Evolutionary conservation across 2,329 filamentous ascomycete genomes (phyloP), one percentile per base, ranked within the genome.

Genomic region (Fusarium goolgardi): DNA sequence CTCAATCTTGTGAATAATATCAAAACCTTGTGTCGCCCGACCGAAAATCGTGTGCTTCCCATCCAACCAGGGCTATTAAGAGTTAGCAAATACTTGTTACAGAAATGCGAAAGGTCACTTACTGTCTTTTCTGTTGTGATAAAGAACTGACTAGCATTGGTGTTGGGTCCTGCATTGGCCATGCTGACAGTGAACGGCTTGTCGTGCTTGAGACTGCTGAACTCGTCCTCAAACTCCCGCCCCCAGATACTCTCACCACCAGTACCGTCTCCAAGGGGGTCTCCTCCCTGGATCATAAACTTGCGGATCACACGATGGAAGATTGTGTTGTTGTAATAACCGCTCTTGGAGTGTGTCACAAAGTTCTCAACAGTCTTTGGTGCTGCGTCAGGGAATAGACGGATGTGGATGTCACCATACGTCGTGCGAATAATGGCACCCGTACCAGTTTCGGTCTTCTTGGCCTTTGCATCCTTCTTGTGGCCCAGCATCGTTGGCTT

Each of bases 201-300:
- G 81, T 99, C 96, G 75, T 99, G 96, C 78, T 91, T 93, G 65
- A 99, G 81, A 20, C 88, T 91, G 72, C 92, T 94, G 72, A 99
- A 97, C 78, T 99, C 96, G 76, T 99, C 96, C 74, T 91, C 92
- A 76, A 99, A 99, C 63, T 94, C 92, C 78, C 95, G 94, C 53
- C 92, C 93, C 96, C 96, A 99, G 69, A 97, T 90, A 75, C 92
- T 96, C 65, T 90, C 84, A 1, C 96, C 96, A 20, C 96, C 96
- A 46, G 93, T 88, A 2, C 96, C 96, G 2, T 94, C 97, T 3
- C 95, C 95, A 0, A 94, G 91, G 0, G 96, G 96, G 75, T 99
- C 96, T 44, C 96, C 96, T 51, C 95, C 94, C 78, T 99, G 96
- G 41, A 99, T 97, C 96, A 99, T 99, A 81, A 99, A 99, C 76